These are phyloP conservation scores for Daldinia sp. DNA, from an alignment of 2,329 filamentous ascomycete species.

Conservation along the genomic window DNA sequence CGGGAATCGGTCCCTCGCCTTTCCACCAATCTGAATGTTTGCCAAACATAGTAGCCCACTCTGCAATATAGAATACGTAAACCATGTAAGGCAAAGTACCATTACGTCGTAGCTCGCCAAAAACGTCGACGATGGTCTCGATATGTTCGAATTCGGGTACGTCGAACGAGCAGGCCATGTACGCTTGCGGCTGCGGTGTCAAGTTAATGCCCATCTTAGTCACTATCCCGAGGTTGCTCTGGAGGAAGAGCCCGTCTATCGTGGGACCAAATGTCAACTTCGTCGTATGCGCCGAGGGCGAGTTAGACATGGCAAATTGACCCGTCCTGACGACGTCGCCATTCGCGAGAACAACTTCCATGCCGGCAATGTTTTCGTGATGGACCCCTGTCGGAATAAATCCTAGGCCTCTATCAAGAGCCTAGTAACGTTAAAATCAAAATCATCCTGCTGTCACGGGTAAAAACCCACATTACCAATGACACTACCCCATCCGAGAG, in stretches of 20 bases:
- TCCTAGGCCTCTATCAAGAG: constrained; percentile 56
- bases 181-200: constrained; percentile 54
- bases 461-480: constrained; percentile 54
- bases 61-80: constrained; percentile 56
- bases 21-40: constrained; percentile 55
- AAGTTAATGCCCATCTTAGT: constrained; percentile 62
- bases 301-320: constrained; percentile 52
- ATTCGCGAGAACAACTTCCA: constrained; percentile 55
- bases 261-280: constrained; percentile 53
- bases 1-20: constrained; percentile 54
- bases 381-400: constrained; percentile 51
- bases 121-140: constrained; percentile 54
- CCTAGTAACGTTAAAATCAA: constrained; percentile 31
- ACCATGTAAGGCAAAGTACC: constrained; percentile 53
- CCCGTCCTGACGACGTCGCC: constrained; percentile 56
- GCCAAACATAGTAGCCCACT: constrained; percentile 55
- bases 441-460: constrained; percentile 27
- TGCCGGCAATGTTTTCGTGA: constrained; percentile 54
- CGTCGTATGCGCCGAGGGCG: constrained; percentile 50
- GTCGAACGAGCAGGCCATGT: constrained; percentile 56
- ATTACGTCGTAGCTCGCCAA: constrained; percentile 54
- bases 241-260: constrained; percentile 59
- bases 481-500: constrained; percentile 58
- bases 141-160: constrained; percentile 57
- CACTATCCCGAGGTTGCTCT: constrained; percentile 62